A percentile compares a stretch with the other conserved stretches of the same genome.
phyloP scores from a whole-genome alignment of 768 basidiomycete genomes.

The Tylopilus felleus region DNA sequence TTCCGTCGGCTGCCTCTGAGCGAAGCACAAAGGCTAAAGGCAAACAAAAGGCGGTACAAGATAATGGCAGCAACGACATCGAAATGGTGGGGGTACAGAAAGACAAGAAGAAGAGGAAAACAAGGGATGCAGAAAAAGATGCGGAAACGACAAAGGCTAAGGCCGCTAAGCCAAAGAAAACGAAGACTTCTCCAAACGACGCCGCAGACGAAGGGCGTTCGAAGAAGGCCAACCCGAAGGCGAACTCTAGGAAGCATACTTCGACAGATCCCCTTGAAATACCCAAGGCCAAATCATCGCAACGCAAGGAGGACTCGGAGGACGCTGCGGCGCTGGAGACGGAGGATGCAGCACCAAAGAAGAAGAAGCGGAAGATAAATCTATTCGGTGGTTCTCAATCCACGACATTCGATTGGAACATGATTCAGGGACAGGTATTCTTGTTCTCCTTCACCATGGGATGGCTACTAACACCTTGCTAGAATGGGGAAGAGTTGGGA shows the following conservation, averaged over 20 bases:
- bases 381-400: constrained; percentile 47
- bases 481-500: constrained; percentile 44
- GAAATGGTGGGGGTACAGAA: constrained; percentile 26
- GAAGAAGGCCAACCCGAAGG: constrained; percentile 21
- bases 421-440: constrained; percentile 36
- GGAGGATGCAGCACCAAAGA: constrained; percentile 42
- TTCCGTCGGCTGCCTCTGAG: constrained; percentile 17
- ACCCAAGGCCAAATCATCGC: constrained; percentile 15
- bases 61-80: constrained; percentile 16
- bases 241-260: constrained; percentile 17
- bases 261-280: constrained; percentile 23
- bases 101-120: constrained; percentile 25
- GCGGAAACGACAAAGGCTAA: constrained; percentile 29
- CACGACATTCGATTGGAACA: constrained; percentile 44
- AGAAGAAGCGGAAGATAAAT: constrained; percentile 71
- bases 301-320: constrained; percentile 15
- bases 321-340: constrained; percentile 16
- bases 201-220: constrained; percentile 11
- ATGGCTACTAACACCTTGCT: not conserved
- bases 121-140: constrained; percentile 18
- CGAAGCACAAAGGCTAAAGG: constrained; percentile 32
- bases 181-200: constrained; percentile 20
- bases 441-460: constrained; percentile 2
- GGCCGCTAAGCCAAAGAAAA: constrained; percentile 23
- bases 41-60: constrained; percentile 36